Evolutionary conservation across 768 basidiomycete species (phyloP).

Genomic region (Mycena kentingensis): DNA sequence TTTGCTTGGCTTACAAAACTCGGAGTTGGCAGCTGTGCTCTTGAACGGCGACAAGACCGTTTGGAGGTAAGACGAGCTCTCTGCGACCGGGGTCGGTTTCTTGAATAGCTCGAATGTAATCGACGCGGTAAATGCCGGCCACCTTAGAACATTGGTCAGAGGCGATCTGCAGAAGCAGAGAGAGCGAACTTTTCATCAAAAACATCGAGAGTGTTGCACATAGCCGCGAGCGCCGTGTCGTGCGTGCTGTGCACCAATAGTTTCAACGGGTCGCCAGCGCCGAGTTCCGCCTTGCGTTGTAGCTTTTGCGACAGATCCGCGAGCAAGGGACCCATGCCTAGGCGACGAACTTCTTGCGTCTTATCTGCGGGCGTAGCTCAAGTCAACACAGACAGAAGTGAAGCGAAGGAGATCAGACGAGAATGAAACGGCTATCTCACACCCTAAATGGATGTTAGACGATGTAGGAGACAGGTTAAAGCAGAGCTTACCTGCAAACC

Average conservation of each 20-base stretch:
- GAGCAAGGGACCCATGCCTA: conserved; percentile 79
- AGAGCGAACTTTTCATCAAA: conserved; percentile 64
- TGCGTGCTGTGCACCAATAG: conserved; percentile 73
- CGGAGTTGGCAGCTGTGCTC: conserved; percentile 27
- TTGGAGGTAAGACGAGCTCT: conserved; percentile 35
- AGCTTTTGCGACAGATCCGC: conserved; percentile 65
- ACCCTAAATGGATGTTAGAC: conserved; percentile 36
- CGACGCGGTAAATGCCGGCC: conserved; percentile 76
- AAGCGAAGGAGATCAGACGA: conserved; percentile 11
- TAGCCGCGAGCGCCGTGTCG: conserved; percentile 68
- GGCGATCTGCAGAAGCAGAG: neutral
- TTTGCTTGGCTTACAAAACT: too few relatives aligned
- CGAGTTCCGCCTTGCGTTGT: conserved; percentile 53
- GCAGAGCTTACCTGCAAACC: conserved; percentile 60
- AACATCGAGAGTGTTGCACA: conserved; percentile 67
- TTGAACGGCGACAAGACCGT: conserved; percentile 43
- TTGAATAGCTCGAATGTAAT: conserved; percentile 77
- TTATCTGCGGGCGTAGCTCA: conserved; percentile 47
- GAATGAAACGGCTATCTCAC: conserved; percentile 31
- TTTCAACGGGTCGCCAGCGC: conserved; percentile 52
- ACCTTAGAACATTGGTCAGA: conserved; percentile 38
- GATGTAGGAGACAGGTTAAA: conserved; percentile 9
- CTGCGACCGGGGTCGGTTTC: conserved; percentile 26
- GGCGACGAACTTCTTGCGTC: conserved; percentile 69
- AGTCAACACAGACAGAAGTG: conserved; percentile 7